Base-by-base conservation (phyloP, 495 filamentous ascomycete species). In the Daldinia childiae region DNA sequence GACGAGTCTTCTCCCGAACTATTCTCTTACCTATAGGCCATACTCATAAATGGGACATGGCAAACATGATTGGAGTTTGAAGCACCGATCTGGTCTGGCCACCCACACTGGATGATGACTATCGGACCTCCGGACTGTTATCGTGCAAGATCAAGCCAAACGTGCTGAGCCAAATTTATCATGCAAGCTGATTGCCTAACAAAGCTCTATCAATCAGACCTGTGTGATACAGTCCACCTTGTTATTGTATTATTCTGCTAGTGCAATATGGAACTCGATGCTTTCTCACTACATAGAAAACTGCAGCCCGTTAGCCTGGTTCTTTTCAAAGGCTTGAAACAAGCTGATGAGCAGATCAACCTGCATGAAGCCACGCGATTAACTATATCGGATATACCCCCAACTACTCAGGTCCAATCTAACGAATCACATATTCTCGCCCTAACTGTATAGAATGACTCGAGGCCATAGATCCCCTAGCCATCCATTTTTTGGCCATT, bases 51-150 rank as follows among this genome's bases (percentile, higher is more conserved):
- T 3, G 34, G 24, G 62, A 41, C 11, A 15, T 45, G 55, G n/a
- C 27, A 17, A 24, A 36, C 19, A 50, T 58, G 45, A 66, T 68
- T 68, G 69, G 64, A 59, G 30, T 30, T 61, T 19, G 17, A 61
- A n/a, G 38, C 54, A 21, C 68, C 39, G 64, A 60, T 36, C 60
- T 61, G 56, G 64, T 36, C 60, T 61, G 56, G 64, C 59, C 29
- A 51, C 45, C 32, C 12, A 54, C 58, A 39, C 34, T 29, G 6
- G 58, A 19, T 38, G 48, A 41, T 51, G 0, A 72, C 34, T 6
- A 58, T 60, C 72, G 72, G 72, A 74, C 72, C 45, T 74, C 72
- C 72, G 72, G 60, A 51, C 59, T 62, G 17, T 71, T 71, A 71
- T 70, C 72, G 68, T 74, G 41, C 57, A 59, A 30, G 27, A 58